Percentiles rank a stretch among this genome's conserved stretches.
Conservation (phyloP, 257 asterid genomes). For the Handroanthus guayacan region DNA sequence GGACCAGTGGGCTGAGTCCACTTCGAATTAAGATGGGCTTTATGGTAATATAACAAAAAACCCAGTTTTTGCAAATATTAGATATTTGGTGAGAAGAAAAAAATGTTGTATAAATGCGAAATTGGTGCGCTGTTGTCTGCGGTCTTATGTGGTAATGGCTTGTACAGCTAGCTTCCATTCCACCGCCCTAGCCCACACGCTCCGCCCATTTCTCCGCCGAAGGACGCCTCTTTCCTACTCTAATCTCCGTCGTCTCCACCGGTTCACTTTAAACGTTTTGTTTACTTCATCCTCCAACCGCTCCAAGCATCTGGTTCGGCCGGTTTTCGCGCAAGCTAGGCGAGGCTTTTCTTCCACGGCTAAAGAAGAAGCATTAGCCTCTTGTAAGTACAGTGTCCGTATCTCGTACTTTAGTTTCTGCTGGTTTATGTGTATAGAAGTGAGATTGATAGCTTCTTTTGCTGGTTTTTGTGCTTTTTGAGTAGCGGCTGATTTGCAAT, state of each 20-base stretch:
- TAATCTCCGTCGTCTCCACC: conserved; percentile 28
- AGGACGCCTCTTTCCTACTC: conserved; percentile 18
- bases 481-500: conserved; percentile 77
- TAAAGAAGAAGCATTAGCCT: conserved; percentile 55
- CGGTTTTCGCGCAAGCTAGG: conserved; percentile 65
- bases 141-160: conserved; percentile 52
- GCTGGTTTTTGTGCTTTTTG: conserved; percentile 29
- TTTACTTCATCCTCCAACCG: conserved; percentile 29
- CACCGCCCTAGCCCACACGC: conserved; percentile 40
- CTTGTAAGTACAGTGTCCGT: conserved; percentile 52
- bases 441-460: not conserved
- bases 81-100: no score
- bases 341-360: conserved; percentile 54
- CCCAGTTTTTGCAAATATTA: no score
- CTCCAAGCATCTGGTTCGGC: conserved; percentile 28
- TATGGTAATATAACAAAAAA: no score
- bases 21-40: no score
- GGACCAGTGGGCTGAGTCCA: no score
- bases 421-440: not conserved
- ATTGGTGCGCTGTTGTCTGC: not conserved
- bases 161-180: conserved; percentile 44
- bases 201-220: conserved; percentile 46
- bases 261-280: conserved; percentile 30
- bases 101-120: not conserved
- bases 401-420: not conserved